Percentiles rank a stretch among this genome's conserved stretches.
Conservation (phyloP, 495 filamentous ascomycete species). For the Chaetomium tenue region DNA sequence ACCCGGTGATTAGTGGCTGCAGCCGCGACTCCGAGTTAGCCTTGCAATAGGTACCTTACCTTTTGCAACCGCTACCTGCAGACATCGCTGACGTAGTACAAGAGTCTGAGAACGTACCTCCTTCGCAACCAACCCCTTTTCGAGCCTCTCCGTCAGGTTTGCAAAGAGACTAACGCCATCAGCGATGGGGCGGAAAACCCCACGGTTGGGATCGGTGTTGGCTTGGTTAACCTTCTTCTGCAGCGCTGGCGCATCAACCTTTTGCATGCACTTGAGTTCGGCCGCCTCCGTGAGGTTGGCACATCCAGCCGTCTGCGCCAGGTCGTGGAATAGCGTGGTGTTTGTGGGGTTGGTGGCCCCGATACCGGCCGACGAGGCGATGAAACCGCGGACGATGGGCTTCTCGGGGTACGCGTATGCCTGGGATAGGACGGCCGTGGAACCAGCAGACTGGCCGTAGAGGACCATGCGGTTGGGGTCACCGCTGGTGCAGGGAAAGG, state of each 20-base stretch:
- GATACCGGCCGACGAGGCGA: conserved; percentile 52
- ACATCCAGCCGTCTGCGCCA: conserved; percentile 48
- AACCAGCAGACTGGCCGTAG: conserved; percentile 51
- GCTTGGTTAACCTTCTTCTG: conserved; percentile 34
- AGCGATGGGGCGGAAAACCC: conserved; percentile 29
- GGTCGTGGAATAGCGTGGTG: conserved; percentile 23
- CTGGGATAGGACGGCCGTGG: conserved; percentile 47
- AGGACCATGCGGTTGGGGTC: conserved; percentile 48
- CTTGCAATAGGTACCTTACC: background rate
- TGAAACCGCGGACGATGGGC: conserved; percentile 47
- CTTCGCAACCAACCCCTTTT: conserved; percentile 24
- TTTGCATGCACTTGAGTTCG: conserved; percentile 51
- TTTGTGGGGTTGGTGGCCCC: conserved; percentile 42
- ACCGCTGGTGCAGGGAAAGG: conserved; percentile 8
- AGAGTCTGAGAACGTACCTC: conserved; percentile 13
- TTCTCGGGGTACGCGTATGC: conserved; percentile 45
- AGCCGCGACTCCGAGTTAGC: conserved; percentile 9
- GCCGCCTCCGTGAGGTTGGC: conserved; percentile 37
- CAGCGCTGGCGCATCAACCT: conserved; percentile 39
- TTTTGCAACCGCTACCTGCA: background rate
- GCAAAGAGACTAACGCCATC: conserved; percentile 34
- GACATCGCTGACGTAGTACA: background rate
- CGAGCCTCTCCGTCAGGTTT: conserved; percentile 32
- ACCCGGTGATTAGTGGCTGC: conserved; percentile 19
- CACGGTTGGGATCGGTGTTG: background rate